Evolutionary conservation across 108 stramenopile species (phyloP).

Genomic region (Conticribra weissflogii): DNA sequence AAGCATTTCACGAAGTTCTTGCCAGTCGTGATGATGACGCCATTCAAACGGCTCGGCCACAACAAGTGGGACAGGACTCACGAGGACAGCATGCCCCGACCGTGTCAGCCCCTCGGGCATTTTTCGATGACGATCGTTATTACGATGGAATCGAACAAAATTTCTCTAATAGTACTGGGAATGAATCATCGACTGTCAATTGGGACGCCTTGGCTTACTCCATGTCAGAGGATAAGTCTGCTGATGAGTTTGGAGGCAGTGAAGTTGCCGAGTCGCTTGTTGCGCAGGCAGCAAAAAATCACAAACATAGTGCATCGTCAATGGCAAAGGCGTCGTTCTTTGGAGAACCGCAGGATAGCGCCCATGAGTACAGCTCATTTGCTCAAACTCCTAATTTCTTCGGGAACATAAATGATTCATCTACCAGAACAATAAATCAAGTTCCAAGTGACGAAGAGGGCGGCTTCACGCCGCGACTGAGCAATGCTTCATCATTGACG

Average conservation of each 20-base stretch:
- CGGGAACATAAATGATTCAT: too few species aligned
- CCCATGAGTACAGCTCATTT: neutral
- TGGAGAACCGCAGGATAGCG: neutral
- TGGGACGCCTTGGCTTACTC: slow-evolving; percentile 43
- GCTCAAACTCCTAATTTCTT: neutral
- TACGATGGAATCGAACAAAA: neutral
- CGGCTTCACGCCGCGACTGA: neutral
- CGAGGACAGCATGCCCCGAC: too few species aligned
- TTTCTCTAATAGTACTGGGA: neutral
- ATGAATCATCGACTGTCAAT: slow-evolving; percentile 29
- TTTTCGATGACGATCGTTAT: neutral
- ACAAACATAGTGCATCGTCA: neutral
- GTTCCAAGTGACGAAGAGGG: neutral
- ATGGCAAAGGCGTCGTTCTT: neutral
- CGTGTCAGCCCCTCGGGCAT: too few species aligned
- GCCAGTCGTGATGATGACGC: too few species aligned
- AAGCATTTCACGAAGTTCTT: too few species aligned
- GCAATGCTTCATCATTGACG: neutral
- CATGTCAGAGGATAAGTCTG: slow-evolving; percentile 35
- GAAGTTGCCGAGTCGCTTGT: neutral
- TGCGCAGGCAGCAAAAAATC: neutral
- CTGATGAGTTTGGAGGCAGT: neutral
- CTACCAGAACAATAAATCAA: too few species aligned
- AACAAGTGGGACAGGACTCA: too few species aligned
- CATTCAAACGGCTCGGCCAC: too few species aligned